phyloP scores from a whole-genome alignment of 768 basidiomycete genomes.

The Termitomyces sp. region DNA sequence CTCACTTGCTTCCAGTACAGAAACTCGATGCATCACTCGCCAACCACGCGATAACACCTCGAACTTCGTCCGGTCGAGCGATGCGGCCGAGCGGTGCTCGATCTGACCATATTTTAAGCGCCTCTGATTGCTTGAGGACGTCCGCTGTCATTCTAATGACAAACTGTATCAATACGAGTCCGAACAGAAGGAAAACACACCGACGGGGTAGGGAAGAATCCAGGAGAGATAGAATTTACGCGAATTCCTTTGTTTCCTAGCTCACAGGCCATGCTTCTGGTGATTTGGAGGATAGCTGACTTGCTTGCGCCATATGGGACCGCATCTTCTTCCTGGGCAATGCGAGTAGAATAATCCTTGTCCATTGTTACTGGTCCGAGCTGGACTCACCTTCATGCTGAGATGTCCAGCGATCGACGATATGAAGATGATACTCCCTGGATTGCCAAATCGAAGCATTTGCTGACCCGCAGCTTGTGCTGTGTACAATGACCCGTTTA shows the following conservation, averaged over 20 bases:
- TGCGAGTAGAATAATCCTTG: neutral
- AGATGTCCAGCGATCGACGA: slow-evolving; percentile 57
- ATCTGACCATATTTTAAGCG: slow-evolving; percentile 56
- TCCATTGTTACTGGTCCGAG: neutral
- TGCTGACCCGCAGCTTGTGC: neutral
- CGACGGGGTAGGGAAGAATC: slow-evolving; percentile 63
- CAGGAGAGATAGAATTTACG: slow-evolving; percentile 72
- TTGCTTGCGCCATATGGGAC: slow-evolving; percentile 65
- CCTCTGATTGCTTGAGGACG: slow-evolving; percentile 55
- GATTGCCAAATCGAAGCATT: slow-evolving; percentile 32
- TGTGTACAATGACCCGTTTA: slow-evolving; percentile 45
- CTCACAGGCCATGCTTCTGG: slow-evolving; percentile 75
- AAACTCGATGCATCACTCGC: neutral
- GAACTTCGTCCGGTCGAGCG: slow-evolving; percentile 42
- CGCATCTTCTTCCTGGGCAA: neutral
- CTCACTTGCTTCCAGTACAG: slow-evolving; percentile 31
- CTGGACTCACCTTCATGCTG: slow-evolving; percentile 3
- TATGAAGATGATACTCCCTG: slow-evolving; percentile 57
- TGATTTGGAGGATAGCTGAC: slow-evolving; percentile 73
- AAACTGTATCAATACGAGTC: neutral
- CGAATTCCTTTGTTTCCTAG: slow-evolving; percentile 34
- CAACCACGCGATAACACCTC: neutral
- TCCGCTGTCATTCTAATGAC: slow-evolving; percentile 65
- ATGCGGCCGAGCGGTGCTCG: slow-evolving; percentile 65
- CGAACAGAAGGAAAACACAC: slow-evolving; percentile 6